phyloP scores from a whole-genome alignment of 768 basidiomycete genomes.

The Suillus alpinus region DNA sequence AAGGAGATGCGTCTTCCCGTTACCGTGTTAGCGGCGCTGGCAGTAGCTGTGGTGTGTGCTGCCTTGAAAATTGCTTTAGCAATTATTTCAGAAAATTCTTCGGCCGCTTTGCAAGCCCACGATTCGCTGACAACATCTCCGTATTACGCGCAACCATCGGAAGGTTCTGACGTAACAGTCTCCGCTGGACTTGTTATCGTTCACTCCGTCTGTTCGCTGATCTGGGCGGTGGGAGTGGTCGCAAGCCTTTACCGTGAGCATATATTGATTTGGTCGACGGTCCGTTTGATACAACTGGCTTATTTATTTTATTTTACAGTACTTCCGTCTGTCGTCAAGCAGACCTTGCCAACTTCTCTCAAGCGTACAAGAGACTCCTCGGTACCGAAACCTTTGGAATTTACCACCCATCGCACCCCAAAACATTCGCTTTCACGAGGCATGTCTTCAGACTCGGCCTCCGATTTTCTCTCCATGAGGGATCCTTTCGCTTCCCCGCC shows the following conservation, averaged over 20 bases:
- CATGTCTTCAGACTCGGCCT: slow-evolving; percentile 22
- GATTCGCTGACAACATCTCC: neutral
- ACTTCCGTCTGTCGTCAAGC: neutral
- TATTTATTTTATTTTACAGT: neutral
- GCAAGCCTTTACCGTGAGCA: slow-evolving; percentile 21
- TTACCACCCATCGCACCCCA: slow-evolving; percentile 5
- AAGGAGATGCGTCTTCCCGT: slow-evolving; percentile 13
- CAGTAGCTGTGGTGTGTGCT: slow-evolving; percentile 23
- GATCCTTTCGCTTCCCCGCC: slow-evolving; percentile 31
- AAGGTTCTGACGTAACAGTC: neutral
- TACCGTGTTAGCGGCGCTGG: slow-evolving; percentile 14
- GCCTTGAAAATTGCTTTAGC: slow-evolving; percentile 16
- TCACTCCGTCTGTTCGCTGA: slow-evolving; percentile 16
- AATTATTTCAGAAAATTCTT: slow-evolving; percentile 1
- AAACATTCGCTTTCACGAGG: slow-evolving; percentile 21
- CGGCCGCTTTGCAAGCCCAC: neutral
- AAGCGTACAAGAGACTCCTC: neutral
- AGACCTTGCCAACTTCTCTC: neutral
- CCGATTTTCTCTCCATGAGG: slow-evolving; percentile 33
- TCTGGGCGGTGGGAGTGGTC: slow-evolving; percentile 24
- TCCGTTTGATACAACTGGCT: neutral
- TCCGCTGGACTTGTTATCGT: slow-evolving; percentile 15
- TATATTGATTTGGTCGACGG: too few relatives aligned
- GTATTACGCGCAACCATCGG: neutral
- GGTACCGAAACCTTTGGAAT: neutral